These are phyloP conservation scores for Lasiosphaeria miniovina DNA, from an alignment of 495 filamentous ascomycete genomes.

Conservation along the genomic window DNA sequence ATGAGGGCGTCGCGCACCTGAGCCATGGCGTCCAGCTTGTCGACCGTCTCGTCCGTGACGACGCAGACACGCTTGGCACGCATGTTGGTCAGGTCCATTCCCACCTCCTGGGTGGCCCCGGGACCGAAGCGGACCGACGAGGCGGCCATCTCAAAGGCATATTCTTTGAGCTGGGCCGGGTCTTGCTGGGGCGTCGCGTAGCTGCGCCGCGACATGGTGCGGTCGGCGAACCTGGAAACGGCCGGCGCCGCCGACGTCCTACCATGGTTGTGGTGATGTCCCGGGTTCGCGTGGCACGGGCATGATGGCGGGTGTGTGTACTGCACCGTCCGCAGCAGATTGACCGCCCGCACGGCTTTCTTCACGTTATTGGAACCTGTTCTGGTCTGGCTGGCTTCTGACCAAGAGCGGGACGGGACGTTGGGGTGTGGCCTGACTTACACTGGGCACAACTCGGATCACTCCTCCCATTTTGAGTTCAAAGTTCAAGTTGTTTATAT, in stretches of 20 bases:
- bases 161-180: slow-evolving; percentile 75
- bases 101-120: slow-evolving; percentile 93
- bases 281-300: slow-evolving; percentile 87
- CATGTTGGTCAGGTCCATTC: slow-evolving; percentile 96
- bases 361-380: slow-evolving; percentile 22
- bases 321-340: slow-evolving; percentile 82
- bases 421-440: slow-evolving; percentile 26
- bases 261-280: slow-evolving; percentile 57
- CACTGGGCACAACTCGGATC: slow-evolving; percentile 57
- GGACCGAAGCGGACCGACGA: slow-evolving; percentile 91
- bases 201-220: slow-evolving; percentile 32
- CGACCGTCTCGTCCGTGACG: slow-evolving; percentile 81
- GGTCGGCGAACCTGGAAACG: slow-evolving; percentile 30
- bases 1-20: slow-evolving; percentile 75
- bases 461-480: slow-evolving; percentile 43
- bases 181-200: slow-evolving; percentile 69
- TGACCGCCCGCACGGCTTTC: slow-evolving; percentile 72
- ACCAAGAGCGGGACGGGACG: neutral
- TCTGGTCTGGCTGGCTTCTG: neutral
- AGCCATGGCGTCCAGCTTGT: slow-evolving; percentile 78
- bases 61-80: slow-evolving; percentile 80
- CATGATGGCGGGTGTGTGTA: slow-evolving; percentile 86
- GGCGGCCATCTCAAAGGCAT: slow-evolving; percentile 97
- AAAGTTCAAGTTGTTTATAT: too few relatives aligned
- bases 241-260: slow-evolving; percentile 43